A percentile compares a stretch with the other conserved stretches of the same genome.
phyloP scores from a whole-genome alignment of 305 asterid genomes.

The Fraxinus latifolia region DNA sequence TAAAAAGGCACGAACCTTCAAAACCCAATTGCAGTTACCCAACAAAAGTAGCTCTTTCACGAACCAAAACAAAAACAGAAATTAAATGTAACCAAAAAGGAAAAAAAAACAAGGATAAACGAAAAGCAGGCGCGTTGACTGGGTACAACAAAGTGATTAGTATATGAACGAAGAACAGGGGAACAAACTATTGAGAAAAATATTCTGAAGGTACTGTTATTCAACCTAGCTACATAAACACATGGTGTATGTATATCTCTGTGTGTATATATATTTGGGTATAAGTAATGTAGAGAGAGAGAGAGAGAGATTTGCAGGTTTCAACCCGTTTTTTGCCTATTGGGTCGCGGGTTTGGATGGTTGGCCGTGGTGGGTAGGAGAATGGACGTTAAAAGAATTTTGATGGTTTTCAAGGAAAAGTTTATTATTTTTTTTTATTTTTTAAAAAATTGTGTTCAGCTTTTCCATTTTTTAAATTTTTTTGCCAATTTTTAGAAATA shows the following conservation, averaged over 20 bases:
- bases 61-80: constrained; percentile 22
- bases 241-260: neutral
- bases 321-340: neutral
- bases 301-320: neutral
- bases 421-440: neutral
- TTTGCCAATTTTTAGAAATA: too few species aligned
- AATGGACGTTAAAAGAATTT: neutral
- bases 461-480: neutral
- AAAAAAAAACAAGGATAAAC: neutral
- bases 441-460: neutral
- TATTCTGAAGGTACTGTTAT: neutral
- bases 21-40: constrained; percentile 25
- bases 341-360: constrained; percentile 1
- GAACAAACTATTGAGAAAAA: neutral
- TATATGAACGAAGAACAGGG: neutral
- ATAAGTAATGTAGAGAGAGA: neutral
- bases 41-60: neutral
- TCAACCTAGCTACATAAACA: neutral
- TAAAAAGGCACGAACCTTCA: constrained; percentile 25
- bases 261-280: neutral
- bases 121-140: constrained; percentile 21
- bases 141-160: constrained; percentile 19
- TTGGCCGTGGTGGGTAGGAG: neutral
- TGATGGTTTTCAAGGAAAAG: neutral
- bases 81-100: constrained; percentile 14